Evolutionary conservation across 2,329 filamentous ascomycete genomes (phyloP).

Genomic region (Dothideomycetidae sp.): DNA sequence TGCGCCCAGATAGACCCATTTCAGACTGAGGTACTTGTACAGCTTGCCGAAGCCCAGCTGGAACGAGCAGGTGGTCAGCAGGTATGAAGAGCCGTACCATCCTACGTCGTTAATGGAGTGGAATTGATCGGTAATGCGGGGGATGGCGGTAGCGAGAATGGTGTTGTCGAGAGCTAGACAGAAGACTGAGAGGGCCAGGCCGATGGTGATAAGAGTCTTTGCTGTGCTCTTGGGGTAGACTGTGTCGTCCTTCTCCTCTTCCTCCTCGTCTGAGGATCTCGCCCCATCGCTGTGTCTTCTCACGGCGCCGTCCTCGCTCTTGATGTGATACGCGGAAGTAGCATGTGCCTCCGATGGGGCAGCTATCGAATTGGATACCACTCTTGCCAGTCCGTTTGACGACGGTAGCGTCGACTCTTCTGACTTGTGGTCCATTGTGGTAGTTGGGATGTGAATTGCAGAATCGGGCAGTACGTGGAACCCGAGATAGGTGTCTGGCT

Average conservation of each 20-base stretch:
- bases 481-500: too few relatives aligned
- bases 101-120: conserved; percentile 15
- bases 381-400: too few relatives aligned
- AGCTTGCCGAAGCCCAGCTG: conserved; percentile 34
- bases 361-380: too few relatives aligned
- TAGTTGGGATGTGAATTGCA: too few relatives aligned
- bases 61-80: conserved; percentile 28
- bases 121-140: conserved; percentile 15
- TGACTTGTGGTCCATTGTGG: background rate
- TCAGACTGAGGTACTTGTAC: conserved; percentile 27
- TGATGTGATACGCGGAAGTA: too few relatives aligned
- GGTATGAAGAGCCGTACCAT: conserved; percentile 21
- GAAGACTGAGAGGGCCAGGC: conserved; percentile 24
- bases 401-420: background rate
- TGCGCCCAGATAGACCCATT: conserved; percentile 12
- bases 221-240: conserved; percentile 24
- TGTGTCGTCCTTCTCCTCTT: conserved; percentile 17
- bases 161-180: conserved; percentile 21
- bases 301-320: too few relatives aligned
- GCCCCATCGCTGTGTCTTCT: too few relatives aligned
- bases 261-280: conserved; percentile 6
- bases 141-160: conserved; percentile 24
- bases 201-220: conserved; percentile 23
- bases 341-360: too few relatives aligned
- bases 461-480: too few relatives aligned